Conservation (phyloP, 495 filamentous ascomycete genomes). For the Xylaria sp. region DNA sequence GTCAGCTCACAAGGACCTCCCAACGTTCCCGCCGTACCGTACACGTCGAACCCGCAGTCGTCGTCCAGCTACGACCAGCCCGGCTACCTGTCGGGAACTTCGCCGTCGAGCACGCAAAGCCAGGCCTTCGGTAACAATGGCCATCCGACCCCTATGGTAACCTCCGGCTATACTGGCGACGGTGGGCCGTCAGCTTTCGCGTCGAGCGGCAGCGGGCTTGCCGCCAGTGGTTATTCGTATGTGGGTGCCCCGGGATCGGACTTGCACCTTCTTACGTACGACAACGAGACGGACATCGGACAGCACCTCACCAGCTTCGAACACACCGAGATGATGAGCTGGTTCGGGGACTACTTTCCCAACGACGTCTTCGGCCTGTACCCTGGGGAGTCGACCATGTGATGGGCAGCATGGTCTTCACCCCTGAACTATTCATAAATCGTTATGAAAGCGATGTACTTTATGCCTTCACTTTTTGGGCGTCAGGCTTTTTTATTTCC, state of each 20-base stretch:
- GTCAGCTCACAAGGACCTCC: conserved; percentile 20
- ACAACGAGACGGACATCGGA: conserved; percentile 53
- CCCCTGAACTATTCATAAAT: neutral
- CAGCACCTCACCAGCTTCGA: conserved; percentile 65
- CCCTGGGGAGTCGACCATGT: conserved; percentile 34
- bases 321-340: conserved; percentile 73
- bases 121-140: conserved; percentile 35
- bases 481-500: neutral
- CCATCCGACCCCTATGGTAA: conserved; percentile 33
- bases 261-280: conserved; percentile 40
- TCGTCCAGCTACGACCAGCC: conserved; percentile 44
- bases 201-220: conserved; percentile 47
- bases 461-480: neutral
- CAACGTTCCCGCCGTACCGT: conserved; percentile 20
- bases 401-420: conserved; percentile 7
- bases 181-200: conserved; percentile 45
- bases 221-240: conserved; percentile 51
- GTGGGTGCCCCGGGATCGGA: conserved; percentile 44
- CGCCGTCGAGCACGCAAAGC: conserved; percentile 44
- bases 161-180: conserved; percentile 37
- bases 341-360: conserved; percentile 70
- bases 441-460: conserved; percentile 7
- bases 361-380: conserved; percentile 65
- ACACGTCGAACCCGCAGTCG: conserved; percentile 41
- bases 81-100: conserved; percentile 35